Conservation (phyloP, 1,284 basidiomycete species). For the Sphagnurus paluster region DNA sequence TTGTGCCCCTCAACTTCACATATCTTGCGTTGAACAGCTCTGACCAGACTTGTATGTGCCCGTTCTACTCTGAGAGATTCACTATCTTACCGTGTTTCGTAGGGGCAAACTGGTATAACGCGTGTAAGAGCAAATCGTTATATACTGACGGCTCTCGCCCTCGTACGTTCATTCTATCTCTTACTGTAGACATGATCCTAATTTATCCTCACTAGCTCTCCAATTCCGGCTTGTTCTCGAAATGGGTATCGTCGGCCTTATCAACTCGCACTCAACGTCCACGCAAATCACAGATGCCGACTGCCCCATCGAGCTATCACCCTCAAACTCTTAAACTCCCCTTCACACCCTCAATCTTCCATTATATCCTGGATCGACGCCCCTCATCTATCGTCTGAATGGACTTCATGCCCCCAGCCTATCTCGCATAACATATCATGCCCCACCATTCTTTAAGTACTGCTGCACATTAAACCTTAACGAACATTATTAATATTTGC, state of each 20-base stretch:
- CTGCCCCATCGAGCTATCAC: conserved; percentile 77
- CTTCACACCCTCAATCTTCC: too few species aligned
- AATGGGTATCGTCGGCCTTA: conserved; percentile 72
- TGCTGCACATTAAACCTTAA: conserved; percentile 15
- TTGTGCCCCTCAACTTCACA: conserved; percentile 77
- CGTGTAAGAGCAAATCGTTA: conserved; percentile 64
- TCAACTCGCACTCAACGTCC: conserved; percentile 50
- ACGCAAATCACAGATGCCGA: conserved; percentile 61
- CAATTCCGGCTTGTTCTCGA: conserved; percentile 68
- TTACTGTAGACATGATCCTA: background rate
- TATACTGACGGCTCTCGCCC: conserved; percentile 55
- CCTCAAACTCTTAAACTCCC: conserved; percentile 42
- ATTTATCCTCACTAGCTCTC: conserved; percentile 46
- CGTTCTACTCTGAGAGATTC: background rate
- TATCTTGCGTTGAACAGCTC: conserved; percentile 80
- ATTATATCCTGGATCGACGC: background rate
- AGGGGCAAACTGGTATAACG: conserved; percentile 82
- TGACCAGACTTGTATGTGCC: conserved; percentile 74
- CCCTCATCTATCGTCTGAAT: background rate
- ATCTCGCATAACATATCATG: conserved; percentile 14
- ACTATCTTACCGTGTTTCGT: conserved; percentile 6
- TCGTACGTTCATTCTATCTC: conserved; percentile 44
- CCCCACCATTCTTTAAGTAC: conserved; percentile 7
- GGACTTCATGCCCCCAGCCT: conserved; percentile 7
- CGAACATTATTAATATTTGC: conserved; percentile 16